Conservation (phyloP, 129 eudicot species). For the Escallonia rubra region DNA sequence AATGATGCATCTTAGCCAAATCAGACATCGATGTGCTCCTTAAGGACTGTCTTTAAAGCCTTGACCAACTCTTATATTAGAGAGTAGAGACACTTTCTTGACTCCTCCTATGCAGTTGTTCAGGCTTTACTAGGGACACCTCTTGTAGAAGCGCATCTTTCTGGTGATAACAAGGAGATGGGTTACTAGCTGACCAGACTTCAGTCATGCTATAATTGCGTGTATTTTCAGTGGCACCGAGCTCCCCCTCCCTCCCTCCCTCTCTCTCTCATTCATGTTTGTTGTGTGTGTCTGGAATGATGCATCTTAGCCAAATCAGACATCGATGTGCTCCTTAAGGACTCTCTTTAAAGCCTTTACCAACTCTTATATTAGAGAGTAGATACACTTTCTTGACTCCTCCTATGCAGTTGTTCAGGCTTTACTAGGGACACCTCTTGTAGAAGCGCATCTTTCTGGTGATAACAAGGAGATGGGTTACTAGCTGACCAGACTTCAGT, state of each 20-base stretch:
- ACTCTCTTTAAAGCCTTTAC: constrained; percentile 16
- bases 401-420: constrained; percentile 19
- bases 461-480: constrained; percentile 53
- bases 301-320: constrained; percentile 80
- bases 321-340: constrained; percentile 54
- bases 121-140: constrained; percentile 21
- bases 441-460: constrained; percentile 51
- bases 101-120: constrained; percentile 11
- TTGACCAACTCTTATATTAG: constrained; percentile 10
- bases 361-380: constrained; percentile 7
- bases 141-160: constrained; percentile 45
- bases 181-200: constrained; percentile 62
- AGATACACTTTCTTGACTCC: constrained; percentile 4
- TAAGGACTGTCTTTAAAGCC: constrained; percentile 20
- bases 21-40: constrained; percentile 64
- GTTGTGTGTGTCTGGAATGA: constrained; percentile 43
- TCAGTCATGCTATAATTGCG: not conserved
- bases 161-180: constrained; percentile 55
- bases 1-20: constrained; percentile 77
- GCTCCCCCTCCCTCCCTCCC: too few relatives aligned
- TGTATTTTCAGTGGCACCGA: too few relatives aligned
- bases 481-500: constrained; percentile 51
- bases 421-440: constrained; percentile 24
- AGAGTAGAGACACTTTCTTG: constrained; percentile 7
- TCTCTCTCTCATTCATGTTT: too few relatives aligned